Base-by-base conservation (phyloP, 139 green algal species). In the Chlamydomonas sp. region DNA sequence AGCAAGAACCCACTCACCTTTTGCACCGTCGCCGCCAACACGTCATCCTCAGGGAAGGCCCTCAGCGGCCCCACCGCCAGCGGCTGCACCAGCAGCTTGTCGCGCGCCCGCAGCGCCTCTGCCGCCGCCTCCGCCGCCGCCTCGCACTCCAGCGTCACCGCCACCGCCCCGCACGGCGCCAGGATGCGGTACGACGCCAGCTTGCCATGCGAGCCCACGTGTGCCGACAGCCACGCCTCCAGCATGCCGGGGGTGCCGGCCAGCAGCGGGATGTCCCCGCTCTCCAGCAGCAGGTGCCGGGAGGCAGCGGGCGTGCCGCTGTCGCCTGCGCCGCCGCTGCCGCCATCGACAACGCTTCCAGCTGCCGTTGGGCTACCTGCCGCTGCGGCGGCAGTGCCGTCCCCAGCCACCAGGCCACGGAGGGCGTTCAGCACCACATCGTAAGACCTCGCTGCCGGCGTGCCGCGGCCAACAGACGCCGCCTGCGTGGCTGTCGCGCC, bases 171-270 rank as follows among this genome's bases (percentile, higher is more conserved):
- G n/a, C 61, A 17, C 4, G 74, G 58, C 63, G 75, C 31, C 64
- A 88, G 74, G 63, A 88, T 88, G 64, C 84, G 84, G 57, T 83
- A 88, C 16, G 84, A 57, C 16, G 57, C 57, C 64, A 88, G 57
- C 18, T 57, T 62, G 1, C 73, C 83, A 57, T 88, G 83, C 14
- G n/a, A 8, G 49, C 15, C 84, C 75, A 88, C 75, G 75, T 88
- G 84, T 9, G 75, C 84, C 57, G 57, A 58, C 63, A 88, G 74
- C 84, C 84, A 88, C 20, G 84, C 84, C 75, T 88, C 84, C 63
- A 88, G 63, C 84, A 88, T 88, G 63, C 84, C 84, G 5, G 84
- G 84, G 14, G 84, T 88, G 58, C 5, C 4, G 0, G 84, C 75
- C 58, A 88, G 74, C 75, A 88, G 76, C 63, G 84, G 84, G 59